Conservation (phyloP, 148 eudicot species). For the Persicaria tinctoria region DNA sequence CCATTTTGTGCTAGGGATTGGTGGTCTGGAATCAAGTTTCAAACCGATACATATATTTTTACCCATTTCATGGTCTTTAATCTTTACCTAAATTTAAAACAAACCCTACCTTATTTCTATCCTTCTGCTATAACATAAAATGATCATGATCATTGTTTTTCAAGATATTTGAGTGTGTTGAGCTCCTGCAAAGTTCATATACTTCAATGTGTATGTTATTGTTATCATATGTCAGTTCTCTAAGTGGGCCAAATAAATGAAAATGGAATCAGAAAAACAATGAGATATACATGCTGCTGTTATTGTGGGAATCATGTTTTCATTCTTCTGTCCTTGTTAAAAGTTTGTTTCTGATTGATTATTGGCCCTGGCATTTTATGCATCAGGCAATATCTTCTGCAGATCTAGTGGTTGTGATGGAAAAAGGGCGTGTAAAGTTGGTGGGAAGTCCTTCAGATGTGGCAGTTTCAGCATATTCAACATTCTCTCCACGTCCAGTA, state of each 20-base stretch:
- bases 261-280: background rate
- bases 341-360: slow-evolving; percentile 7
- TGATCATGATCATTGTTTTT: too few species aligned
- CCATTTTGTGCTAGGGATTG: too few species aligned
- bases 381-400: slow-evolving; percentile 77
- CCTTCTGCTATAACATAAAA: too few species aligned
- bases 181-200: background rate
- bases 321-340: background rate
- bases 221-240: background rate
- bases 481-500: slow-evolving; percentile 31
- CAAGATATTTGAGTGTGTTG: background rate
- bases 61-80: too few species aligned
- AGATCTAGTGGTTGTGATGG: slow-evolving; percentile 73
- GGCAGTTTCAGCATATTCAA: slow-evolving; percentile 30
- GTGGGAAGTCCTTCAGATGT: slow-evolving; percentile 64
- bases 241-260: background rate
- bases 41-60: too few species aligned
- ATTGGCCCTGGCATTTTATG: slow-evolving; percentile 7
- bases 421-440: slow-evolving; percentile 66
- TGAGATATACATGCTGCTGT: background rate
- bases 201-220: background rate
- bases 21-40: too few species aligned
- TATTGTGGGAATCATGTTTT: background rate
- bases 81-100: too few species aligned
- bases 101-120: too few species aligned